Evolutionary conservation across 495 filamentous ascomycete genomes (phyloP).

Genomic region (Hyaloscypha variabilis): DNA sequence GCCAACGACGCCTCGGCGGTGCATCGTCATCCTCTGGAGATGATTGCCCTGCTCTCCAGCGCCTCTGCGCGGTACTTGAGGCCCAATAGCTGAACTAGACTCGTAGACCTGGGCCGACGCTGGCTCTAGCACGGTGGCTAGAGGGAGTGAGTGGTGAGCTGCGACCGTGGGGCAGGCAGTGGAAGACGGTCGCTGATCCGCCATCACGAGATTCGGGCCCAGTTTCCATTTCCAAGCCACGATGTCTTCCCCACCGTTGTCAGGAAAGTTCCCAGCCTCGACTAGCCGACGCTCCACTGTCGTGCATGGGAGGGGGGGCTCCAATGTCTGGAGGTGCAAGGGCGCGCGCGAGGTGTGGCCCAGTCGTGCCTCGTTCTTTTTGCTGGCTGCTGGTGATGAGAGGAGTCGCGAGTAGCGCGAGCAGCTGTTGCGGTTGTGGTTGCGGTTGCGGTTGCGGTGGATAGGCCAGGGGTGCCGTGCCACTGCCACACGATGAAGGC

Average conservation of each 20-base stretch:
- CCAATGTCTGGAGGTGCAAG: slow-evolving; percentile 1
- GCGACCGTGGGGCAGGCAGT: too few relatives aligned
- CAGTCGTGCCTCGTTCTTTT: neutral
- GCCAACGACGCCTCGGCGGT: neutral
- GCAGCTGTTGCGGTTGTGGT: too few relatives aligned
- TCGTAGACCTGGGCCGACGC: neutral
- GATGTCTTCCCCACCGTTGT: slow-evolving; percentile 12
- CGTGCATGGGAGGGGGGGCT: neutral
- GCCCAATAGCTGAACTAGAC: neutral
- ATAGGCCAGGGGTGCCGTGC: neutral
- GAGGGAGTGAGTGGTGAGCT: too few relatives aligned
- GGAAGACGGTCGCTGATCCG: too few relatives aligned
- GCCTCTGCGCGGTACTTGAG: slow-evolving; percentile 5
- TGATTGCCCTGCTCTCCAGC: neutral
- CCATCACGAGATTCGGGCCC: neutral
- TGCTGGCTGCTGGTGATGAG: neutral
- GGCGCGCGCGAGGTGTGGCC: neutral
- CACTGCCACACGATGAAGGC: neutral
- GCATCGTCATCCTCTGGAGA: neutral
- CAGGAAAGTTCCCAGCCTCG: slow-evolving; percentile 14
- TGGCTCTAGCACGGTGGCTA: too few relatives aligned
- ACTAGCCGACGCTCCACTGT: neutral
- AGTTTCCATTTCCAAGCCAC: neutral
- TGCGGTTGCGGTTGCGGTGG: too few relatives aligned
- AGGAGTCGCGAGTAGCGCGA: neutral